These are phyloP conservation scores for Starmera dryadoides DNA, from an alignment of 805 yeast genomes.

Conservation along the genomic window DNA sequence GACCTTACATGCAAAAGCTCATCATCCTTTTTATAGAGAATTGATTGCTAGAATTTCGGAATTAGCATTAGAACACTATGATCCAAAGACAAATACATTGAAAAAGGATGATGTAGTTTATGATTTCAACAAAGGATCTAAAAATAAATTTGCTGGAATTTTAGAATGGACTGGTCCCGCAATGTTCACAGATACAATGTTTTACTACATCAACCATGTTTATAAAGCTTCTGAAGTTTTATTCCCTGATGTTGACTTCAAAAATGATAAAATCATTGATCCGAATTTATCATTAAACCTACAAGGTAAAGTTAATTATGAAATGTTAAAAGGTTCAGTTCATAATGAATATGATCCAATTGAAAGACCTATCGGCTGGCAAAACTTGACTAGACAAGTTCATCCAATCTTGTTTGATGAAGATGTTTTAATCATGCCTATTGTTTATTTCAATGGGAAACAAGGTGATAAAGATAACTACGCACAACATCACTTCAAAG, in stretches of 20 bases:
- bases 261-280: background rate
- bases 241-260: background rate
- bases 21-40: constrained; percentile 53
- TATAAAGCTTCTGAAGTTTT: background rate
- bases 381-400: constrained; percentile 44
- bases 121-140: constrained; percentile 41
- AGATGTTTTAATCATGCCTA: constrained; percentile 62
- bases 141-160: constrained; percentile 52
- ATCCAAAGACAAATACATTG: constrained; percentile 19
- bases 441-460: constrained; percentile 52
- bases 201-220: constrained; percentile 33
- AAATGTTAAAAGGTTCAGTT: background rate
- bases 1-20: constrained; percentile 52
- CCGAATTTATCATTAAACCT: background rate
- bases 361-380: constrained; percentile 36
- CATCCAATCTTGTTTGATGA: constrained; percentile 43
- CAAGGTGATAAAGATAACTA: constrained; percentile 60
- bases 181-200: constrained; percentile 39
- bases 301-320: background rate
- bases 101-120: constrained; percentile 23
- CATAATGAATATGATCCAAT: constrained; percentile 1
- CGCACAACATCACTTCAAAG: constrained; percentile 50
- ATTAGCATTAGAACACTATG: constrained; percentile 34
- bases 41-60: constrained; percentile 47
- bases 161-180: constrained; percentile 49